Evolutionary conservation across 1,139 yeast species (phyloP).

Genomic region (Suhomyces chickasaworum): DNA sequence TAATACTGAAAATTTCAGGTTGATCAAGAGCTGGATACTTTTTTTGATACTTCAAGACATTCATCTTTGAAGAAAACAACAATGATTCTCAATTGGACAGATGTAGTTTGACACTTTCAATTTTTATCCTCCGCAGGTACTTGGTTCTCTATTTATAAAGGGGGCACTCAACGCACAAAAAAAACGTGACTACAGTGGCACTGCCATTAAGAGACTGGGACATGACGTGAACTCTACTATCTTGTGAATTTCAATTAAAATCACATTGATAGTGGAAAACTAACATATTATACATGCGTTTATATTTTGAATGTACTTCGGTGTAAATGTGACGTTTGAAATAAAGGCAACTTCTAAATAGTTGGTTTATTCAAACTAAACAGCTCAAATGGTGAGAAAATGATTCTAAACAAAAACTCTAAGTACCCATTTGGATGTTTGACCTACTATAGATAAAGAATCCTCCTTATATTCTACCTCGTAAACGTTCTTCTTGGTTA

Average conservation of each 20-base stretch:
- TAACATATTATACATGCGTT: too few species aligned
- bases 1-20: slow-evolving; percentile 79
- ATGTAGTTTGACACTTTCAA: not conserved
- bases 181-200: slow-evolving; percentile 3
- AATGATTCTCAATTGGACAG: not conserved
- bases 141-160: slow-evolving; percentile 4
- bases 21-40: slow-evolving; percentile 86
- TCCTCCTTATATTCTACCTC: too few species aligned
- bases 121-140: not conserved
- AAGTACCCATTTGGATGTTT: too few species aligned
- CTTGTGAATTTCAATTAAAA: not conserved
- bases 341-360: too few species aligned
- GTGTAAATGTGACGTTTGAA: too few species aligned
- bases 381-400: too few species aligned
- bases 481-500: too few species aligned
- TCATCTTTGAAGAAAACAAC: slow-evolving; percentile 32
- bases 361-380: too few species aligned
- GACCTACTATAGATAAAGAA: too few species aligned
- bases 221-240: not conserved
- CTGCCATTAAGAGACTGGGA: not conserved
- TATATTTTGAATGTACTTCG: too few species aligned
- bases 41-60: slow-evolving; percentile 60
- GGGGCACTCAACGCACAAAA: slow-evolving; percentile 11
- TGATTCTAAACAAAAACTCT: too few species aligned
- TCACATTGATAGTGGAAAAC: too few species aligned